Evolutionary conservation across 2,329 filamentous ascomycete species (phyloP).

Genomic region (Pleomassaria siparia): DNA sequence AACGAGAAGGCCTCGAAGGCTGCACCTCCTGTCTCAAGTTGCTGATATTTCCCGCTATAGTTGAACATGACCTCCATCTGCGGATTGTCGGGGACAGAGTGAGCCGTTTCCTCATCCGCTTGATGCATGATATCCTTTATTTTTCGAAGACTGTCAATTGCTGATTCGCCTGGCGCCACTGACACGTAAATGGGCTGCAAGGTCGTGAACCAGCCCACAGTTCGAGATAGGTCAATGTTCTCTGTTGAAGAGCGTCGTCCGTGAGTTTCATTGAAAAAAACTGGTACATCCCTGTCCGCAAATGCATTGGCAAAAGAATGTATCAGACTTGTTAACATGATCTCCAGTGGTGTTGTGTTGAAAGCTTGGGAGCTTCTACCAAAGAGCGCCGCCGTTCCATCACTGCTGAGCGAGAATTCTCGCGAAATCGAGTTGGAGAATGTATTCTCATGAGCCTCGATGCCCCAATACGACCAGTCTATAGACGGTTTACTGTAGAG

Average conservation of each 20-base stretch:
- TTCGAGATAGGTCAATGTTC: conserved; percentile 17
- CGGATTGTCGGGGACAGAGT: conserved; percentile 54
- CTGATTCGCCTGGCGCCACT: conserved; percentile 46
- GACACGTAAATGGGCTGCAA: conserved; percentile 51
- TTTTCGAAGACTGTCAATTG: conserved; percentile 51
- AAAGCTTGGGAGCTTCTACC: conserved; percentile 41
- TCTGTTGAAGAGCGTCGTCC: conserved; percentile 19
- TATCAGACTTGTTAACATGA: conserved; percentile 7
- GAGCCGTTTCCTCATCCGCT: conserved; percentile 46
- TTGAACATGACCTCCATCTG: no score
- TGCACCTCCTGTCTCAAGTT: no score
- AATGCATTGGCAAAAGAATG: conserved; percentile 10
- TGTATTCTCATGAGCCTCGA: conserved; percentile 9
- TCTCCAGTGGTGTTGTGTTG: conserved; percentile 49
- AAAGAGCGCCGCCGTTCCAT: conserved; percentile 12
- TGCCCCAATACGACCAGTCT: no score
- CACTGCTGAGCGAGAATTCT: no score
- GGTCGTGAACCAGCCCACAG: conserved; percentile 22
- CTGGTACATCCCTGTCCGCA: conserved; percentile 49
- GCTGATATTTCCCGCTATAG: no score
- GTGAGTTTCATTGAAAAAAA: conserved; percentile 23
- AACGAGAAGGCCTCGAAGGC: no score
- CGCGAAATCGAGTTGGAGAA: conserved; percentile 11
- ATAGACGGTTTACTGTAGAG: no score
- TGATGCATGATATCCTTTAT: conserved; percentile 54